Evolutionary conservation across 768 basidiomycete species (phyloP), one percentile per base, ranked within the genome.

Genomic region (Tulasnella sp.): DNA sequence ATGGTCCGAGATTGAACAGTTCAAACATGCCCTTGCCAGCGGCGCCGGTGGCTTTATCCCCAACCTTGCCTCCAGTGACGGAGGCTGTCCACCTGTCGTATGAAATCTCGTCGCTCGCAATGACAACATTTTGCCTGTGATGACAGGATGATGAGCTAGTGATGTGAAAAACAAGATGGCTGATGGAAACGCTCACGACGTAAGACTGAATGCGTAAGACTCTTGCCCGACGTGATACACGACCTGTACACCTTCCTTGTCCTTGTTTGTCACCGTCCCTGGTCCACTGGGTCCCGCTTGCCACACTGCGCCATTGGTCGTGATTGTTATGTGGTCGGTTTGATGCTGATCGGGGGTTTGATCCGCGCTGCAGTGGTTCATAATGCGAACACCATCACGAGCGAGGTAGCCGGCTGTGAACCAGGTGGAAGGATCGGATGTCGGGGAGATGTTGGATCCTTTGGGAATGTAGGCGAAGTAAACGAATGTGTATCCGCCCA

Each of bases 1-100:
- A 38, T 38, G 34, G 34, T 7, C 7, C 34, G 15, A 7, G 5
- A 15, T 38, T 38, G 34, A 7, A 38, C 7, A 38, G 34, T 15
- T 48, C 46, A n/a, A 48, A 48, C 46, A 48, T 48, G 46, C 46
- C 46, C 24, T 19, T 48, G 46, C 46, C 46, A 19, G 46, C n/a
- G n/a, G 10, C 46, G 7, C 7, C 7, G 19, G 10, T 5, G 24
- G 46, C 7, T 5, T 7, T 21, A 21, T n/a, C 46, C n/a, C 7
- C 46, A 19, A 48, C 46, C 46, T 48, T 25, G n/a, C 46, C 42
- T n/a, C 42, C 46, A n/a, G 46, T 21, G 24, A n/a, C 46, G 5
- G 46, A 21, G 5, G 46, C 46, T 10, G 46, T 21, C 46, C 46
- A 48, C 24, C 46, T 19, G 46, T 5, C n/a, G 46, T 48, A 48